These are phyloP conservation scores for Mimosa bimucronata DNA, from an alignment of 306 rosid genomes.

Conservation along the genomic window DNA sequence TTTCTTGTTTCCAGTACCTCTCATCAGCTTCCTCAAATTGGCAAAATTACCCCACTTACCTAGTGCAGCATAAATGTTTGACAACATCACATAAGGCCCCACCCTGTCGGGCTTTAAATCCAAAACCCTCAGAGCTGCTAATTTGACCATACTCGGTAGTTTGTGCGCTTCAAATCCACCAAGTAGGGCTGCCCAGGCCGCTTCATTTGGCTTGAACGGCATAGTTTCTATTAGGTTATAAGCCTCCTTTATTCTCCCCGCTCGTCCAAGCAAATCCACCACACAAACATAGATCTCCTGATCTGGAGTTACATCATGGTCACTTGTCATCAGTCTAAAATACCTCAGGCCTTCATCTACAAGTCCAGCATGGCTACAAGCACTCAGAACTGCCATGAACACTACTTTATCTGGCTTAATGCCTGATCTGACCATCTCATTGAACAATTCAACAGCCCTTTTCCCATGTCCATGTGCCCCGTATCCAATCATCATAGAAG, in stretches of 20 bases:
- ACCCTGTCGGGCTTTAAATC: not conserved
- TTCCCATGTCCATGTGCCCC: not conserved
- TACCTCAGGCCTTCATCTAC: not conserved
- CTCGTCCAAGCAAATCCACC: constrained; percentile 1
- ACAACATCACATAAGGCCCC: not conserved
- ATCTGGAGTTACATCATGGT: not conserved
- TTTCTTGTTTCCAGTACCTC: not conserved
- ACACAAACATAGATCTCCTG: not conserved
- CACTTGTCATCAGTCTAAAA: not conserved
- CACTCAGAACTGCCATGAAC: constrained; percentile 2
- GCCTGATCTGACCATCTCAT: constrained; percentile 3
- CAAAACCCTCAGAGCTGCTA: not conserved
- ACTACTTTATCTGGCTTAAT: not conserved
- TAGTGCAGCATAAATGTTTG: not conserved
- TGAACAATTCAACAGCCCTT: not conserved
- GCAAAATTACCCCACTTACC: not conserved
- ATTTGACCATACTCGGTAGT: not conserved
- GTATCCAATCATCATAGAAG: not conserved
- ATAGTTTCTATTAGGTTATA: not conserved
- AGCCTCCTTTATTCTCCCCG: not conserved
- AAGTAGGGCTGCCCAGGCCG: not conserved
- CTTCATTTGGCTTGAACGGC: constrained; percentile 1
- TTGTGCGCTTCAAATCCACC: not conserved
- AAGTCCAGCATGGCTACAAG: not conserved
- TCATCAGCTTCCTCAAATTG: not conserved